Base-by-base conservation (phyloP, 2,329 filamentous ascomycete genomes). In the Fusarium pilosicola region DNA sequence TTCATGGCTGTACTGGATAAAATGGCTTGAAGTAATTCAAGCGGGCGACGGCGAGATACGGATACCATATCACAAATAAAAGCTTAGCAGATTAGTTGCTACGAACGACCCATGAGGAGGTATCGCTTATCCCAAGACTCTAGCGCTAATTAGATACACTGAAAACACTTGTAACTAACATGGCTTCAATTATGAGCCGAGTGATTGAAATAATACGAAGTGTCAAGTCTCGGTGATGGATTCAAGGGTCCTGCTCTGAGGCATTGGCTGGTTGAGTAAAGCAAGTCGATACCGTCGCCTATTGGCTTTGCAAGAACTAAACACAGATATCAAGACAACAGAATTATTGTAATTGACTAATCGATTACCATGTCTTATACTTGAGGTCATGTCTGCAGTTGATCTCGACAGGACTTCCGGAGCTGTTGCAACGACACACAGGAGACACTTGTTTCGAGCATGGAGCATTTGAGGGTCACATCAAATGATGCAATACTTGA, bases 121-220 rank as follows among this genome's bases (percentile, higher is more conserved):
- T 8, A 28, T 22, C 24, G 24, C 20, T 55, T 55, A 28, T 22
- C 7, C 1, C 1, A n/a, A 17, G 24, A 34, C 12, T 34, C 0
- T 2, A 52, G 48, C 6, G 6, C 20, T 36, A 3, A 1, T 3
- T 7, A 4, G 6, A 18, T 39, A 3, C 11, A 39, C 8, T 13
- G 5, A 28, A 28, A n/a, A 7, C 11, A 26, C 7, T 6, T 3
- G 17, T 6, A 4, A 10, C 24, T 18, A 39, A 28, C 3, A n/a
- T 3, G 5, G n/a, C 14, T 20, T 36, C n/a, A 34, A 10, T 26
- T 18, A 2, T 6, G 17, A 14, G 13, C 28, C 34, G 2, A 5
- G 28, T 39, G 11, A 22, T 30, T 24, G 36, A 36, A 17, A 10
- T 6, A 36, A 49, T 26, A 18, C 20, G 17, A 13, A 61, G 61